Evolutionary conservation across 345 rosid species (phyloP).

Genomic region (Arabis hirsuta): DNA sequence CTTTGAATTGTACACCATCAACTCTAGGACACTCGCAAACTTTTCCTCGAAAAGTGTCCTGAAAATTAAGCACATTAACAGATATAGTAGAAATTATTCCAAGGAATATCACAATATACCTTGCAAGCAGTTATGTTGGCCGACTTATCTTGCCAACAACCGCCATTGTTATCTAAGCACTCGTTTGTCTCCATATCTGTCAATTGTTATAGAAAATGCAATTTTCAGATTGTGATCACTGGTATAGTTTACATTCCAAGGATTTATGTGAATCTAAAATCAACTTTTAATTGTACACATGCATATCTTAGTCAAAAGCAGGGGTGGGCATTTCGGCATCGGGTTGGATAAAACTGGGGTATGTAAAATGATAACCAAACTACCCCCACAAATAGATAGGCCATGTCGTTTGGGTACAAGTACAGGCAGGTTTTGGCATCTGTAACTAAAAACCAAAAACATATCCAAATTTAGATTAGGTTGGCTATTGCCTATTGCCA

Average conservation of each 20-base stretch:
- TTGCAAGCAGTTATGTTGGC: slow-evolving; percentile 95
- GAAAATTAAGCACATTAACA: slow-evolving; percentile 24
- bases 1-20: slow-evolving; percentile 92
- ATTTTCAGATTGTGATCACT: background rate
- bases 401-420: background rate
- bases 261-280: background rate
- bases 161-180: slow-evolving; percentile 90
- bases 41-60: slow-evolving; percentile 98
- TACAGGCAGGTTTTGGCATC: background rate
- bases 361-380: background rate
- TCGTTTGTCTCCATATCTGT: slow-evolving; percentile 96
- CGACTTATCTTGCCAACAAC: slow-evolving; percentile 87
- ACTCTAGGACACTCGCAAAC: slow-evolving; percentile 92
- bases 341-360: background rate
- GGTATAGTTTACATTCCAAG: background rate
- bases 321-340: background rate
- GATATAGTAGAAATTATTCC: background rate
- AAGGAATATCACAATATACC: slow-evolving; percentile 49
- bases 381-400: background rate
- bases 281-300: background rate
- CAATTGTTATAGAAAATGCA: slow-evolving; percentile 20
- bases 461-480: background rate
- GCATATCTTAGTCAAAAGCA: background rate
- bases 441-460: background rate
- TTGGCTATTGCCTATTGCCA: background rate